A percentile compares a stretch with the other conserved stretches of the same genome.
Conservation (phyloP, 2,329 filamentous ascomycete species). For the Fusarium drepaniforme region DNA sequence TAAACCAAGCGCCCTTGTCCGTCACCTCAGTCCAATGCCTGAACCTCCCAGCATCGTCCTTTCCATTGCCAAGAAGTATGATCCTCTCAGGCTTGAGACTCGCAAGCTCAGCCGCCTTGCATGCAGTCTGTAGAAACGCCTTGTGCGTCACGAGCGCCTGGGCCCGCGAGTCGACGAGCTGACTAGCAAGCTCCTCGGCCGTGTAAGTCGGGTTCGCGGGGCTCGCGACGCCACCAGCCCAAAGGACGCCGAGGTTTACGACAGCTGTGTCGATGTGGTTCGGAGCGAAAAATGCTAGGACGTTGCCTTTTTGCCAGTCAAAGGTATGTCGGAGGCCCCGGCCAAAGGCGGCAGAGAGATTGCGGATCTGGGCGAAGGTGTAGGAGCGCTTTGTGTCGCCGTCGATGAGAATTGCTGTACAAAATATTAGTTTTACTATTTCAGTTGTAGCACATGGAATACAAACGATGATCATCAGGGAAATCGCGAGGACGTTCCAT, state of each 20-base stretch:
- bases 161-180: conserved; percentile 83
- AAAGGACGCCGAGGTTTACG: conserved; percentile 82
- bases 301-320: conserved; percentile 86
- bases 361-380: conserved; percentile 76
- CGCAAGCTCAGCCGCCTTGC: conserved; percentile 75
- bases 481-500: conserved; percentile 79
- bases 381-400: conserved; percentile 76
- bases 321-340: conserved; percentile 80
- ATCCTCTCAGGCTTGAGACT: conserved; percentile 80
- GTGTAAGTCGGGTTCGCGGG: conserved; percentile 93
- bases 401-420: conserved; percentile 81
- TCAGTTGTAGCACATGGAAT: background rate
- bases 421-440: background rate
- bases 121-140: conserved; percentile 72
- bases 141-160: conserved; percentile 82
- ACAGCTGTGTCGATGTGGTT: conserved; percentile 88
- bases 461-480: conserved; percentile 78
- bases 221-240: conserved; percentile 85
- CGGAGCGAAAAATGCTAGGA: conserved; percentile 84
- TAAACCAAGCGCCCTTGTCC: conserved; percentile 65
- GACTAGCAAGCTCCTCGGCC: conserved; percentile 83
- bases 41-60: conserved; percentile 67
- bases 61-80: conserved; percentile 79
- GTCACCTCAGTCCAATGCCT: conserved; percentile 81
- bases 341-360: conserved; percentile 79